Evolutionary conservation across 2,329 filamentous ascomycete genomes (phyloP).

Genomic region (Zopfia rhizophila): DNA sequence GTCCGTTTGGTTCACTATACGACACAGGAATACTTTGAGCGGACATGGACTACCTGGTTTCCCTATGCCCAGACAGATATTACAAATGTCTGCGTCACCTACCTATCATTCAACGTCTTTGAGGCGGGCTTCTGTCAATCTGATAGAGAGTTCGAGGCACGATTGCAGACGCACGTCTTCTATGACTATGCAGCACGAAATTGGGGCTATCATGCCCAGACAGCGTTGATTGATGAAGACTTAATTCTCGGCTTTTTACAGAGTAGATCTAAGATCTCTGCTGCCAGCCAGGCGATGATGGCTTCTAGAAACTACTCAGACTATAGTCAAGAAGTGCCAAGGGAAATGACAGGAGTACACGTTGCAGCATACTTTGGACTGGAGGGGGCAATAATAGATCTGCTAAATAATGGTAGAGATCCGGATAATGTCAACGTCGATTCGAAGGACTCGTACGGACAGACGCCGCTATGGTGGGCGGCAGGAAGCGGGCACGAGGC

Average conservation of each 20-base stretch:
- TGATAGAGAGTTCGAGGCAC: too few species aligned
- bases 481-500: constrained; percentile 4
- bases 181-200: too few species aligned
- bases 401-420: neutral
- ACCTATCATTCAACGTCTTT: too few species aligned
- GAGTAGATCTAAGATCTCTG: too few species aligned
- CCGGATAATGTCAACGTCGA: neutral
- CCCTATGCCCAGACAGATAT: too few species aligned
- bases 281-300: constrained; percentile 18
- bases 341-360: constrained; percentile 30
- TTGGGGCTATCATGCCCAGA: constrained; percentile 48
- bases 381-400: neutral
- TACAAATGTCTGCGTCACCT: too few species aligned
- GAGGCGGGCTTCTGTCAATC: too few species aligned
- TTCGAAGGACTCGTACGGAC: neutral
- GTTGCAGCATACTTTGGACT: constrained; percentile 32
- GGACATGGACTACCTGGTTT: too few species aligned
- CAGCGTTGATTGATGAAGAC: constrained; percentile 11
- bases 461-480: constrained; percentile 4
- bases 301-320: neutral
- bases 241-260: too few species aligned
- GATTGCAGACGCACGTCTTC: too few species aligned
- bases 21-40: too few species aligned
- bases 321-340: constrained; percentile 16
- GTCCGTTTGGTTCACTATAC: too few species aligned